Evolutionary conservation across 2,329 filamentous ascomycete species (phyloP).

Genomic region (Alternaria atra): DNA sequence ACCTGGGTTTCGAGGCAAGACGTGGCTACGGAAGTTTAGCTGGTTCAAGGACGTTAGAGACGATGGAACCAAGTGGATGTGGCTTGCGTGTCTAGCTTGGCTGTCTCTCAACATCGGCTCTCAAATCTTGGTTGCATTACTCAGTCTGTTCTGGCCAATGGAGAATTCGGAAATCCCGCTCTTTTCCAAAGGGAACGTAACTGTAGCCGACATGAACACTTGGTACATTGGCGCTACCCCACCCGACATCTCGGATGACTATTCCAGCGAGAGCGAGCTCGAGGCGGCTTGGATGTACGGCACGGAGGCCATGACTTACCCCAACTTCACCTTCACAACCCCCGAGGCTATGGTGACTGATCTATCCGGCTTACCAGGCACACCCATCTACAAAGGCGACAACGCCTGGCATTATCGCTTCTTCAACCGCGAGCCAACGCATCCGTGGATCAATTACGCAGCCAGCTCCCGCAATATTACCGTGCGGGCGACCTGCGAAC

Average conservation of each 20-base stretch:
- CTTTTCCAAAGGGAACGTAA: constrained; percentile 38
- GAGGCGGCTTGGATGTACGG: constrained; percentile 45
- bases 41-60: constrained; percentile 44
- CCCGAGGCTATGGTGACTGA: constrained; percentile 19
- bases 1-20: constrained; percentile 38
- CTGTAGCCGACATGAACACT: constrained; percentile 33
- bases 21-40: constrained; percentile 32
- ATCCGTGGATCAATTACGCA: constrained; percentile 40
- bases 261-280: constrained; percentile 21
- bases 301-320: constrained; percentile 39
- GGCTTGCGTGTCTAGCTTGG: constrained; percentile 46
- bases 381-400: constrained; percentile 37
- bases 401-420: constrained; percentile 42
- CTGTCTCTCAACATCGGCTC: constrained; percentile 45
- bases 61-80: constrained; percentile 45
- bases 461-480: constrained; percentile 35
- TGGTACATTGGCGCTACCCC: constrained; percentile 29
- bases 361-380: constrained; percentile 32
- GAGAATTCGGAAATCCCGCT: constrained; percentile 41
- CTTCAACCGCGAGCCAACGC: constrained; percentile 43
- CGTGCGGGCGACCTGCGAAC: constrained; percentile 30
- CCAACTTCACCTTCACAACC: constrained; percentile 20
- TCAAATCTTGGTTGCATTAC: constrained; percentile 45
- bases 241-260: background rate
- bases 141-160: constrained; percentile 48